These are phyloP conservation scores for Apiotrichum sp. DNA, from an alignment of 1,284 basidiomycete genomes.

Conservation along the genomic window DNA sequence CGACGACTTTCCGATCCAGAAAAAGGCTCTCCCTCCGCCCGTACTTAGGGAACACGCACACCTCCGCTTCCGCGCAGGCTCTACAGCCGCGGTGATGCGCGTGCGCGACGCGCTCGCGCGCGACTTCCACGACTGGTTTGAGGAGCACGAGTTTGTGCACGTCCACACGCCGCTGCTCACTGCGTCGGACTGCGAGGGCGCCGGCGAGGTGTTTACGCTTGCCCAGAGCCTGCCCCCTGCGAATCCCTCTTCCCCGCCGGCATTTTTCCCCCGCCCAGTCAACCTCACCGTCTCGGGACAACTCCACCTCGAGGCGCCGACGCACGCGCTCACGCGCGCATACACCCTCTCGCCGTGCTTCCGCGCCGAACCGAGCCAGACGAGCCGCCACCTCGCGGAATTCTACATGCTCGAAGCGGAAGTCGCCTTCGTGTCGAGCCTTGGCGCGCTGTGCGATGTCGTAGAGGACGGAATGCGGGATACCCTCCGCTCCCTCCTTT, in stretches of 20 bases:
- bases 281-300: conserved; percentile 93
- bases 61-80: conserved; percentile 68
- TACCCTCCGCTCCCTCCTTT: conserved; percentile 22
- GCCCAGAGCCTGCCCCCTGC: conserved; percentile 7
- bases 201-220: conserved; percentile 84
- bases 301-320: conserved; percentile 86
- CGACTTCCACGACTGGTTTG: conserved; percentile 59
- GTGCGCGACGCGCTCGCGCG: conserved; percentile 58
- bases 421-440: conserved; percentile 57
- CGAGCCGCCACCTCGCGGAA: conserved; percentile 87
- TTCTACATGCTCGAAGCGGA: conserved; percentile 99
- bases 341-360: conserved; percentile 91
- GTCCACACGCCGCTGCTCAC: conserved; percentile 84
- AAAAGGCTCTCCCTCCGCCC: conserved; percentile 65
- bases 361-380: conserved; percentile 82
- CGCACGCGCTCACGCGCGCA: conserved; percentile 68
- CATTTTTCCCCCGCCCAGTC: conserved; percentile 52
- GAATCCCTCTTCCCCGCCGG: conserved; percentile 14
- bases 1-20: conserved; percentile 83
- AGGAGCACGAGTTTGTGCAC: conserved; percentile 68
- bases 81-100: conserved; percentile 65
- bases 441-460: conserved; percentile 59
- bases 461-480: conserved; percentile 57
- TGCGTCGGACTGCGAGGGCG: conserved; percentile 92
- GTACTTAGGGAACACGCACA: conserved; percentile 77